Conservation (phyloP, 192 early-diverging fungal species). For the Backusella tarrabulga region DNA sequence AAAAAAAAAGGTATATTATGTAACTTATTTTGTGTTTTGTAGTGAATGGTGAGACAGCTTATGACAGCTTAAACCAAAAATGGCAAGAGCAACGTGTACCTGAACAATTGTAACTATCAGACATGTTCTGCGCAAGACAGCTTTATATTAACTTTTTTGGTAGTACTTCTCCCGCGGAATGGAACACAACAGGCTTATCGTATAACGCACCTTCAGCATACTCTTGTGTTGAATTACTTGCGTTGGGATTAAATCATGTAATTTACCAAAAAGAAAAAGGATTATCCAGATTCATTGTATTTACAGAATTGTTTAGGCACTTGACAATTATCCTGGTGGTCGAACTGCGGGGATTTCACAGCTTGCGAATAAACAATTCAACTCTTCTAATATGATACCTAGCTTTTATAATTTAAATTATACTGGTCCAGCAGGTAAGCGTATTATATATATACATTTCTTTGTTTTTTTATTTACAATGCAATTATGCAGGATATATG, state of each 20-base stretch:
- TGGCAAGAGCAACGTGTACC: slow-evolving; percentile 13
- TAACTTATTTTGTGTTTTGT: slow-evolving; percentile 4
- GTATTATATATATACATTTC: neutral
- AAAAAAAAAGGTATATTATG: neutral
- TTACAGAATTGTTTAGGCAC: neutral
- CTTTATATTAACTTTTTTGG: neutral
- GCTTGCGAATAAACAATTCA: slow-evolving; percentile 5
- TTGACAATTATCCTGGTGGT: slow-evolving; percentile 27
- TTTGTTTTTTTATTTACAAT: neutral
- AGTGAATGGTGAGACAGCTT: slow-evolving; percentile 17
- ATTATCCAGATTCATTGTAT: neutral
- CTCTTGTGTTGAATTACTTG: slow-evolving; percentile 25
- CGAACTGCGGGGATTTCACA: slow-evolving; percentile 8
- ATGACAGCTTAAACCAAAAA: slow-evolving; percentile 4
- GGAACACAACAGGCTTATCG: slow-evolving; percentile 3
- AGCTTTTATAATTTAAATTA: slow-evolving; percentile 41
- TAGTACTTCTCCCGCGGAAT: slow-evolving; percentile 1
- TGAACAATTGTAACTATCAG: slow-evolving; percentile 14
- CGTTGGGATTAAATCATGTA: slow-evolving; percentile 24
- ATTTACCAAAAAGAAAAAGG: neutral
- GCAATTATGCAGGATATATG: slow-evolving; percentile 23
- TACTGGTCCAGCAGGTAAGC: slow-evolving; percentile 41
- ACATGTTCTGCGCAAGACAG: neutral
- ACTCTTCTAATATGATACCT: slow-evolving; percentile 37
- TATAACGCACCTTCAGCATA: slow-evolving; percentile 31